Conservation (phyloP, 106 monocot genomes). For the Posidonia australis region DNA sequence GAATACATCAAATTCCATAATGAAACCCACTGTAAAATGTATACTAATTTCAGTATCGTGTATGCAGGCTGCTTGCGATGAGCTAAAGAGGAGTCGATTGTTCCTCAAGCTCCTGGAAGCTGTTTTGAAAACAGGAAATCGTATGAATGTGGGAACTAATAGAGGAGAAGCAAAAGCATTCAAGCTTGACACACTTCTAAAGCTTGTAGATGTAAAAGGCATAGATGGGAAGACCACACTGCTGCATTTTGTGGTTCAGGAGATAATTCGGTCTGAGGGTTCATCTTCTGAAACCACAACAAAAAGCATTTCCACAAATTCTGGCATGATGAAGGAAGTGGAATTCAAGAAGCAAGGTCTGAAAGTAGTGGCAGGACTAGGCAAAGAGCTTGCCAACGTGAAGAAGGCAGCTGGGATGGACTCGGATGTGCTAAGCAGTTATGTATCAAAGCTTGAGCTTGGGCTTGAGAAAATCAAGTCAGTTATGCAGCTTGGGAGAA, state of each 20-base stretch:
- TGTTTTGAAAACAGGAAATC: conserved; percentile 62
- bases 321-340: conserved; percentile 25
- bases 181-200: conserved; percentile 73
- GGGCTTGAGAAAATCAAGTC: conserved; percentile 53
- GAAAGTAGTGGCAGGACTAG: conserved; percentile 47
- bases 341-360: conserved; percentile 61
- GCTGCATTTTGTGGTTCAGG: conserved; percentile 78
- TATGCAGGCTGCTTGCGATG: conserved; percentile 67
- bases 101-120: conserved; percentile 74
- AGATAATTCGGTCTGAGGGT: conserved; percentile 57
- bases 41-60: neutral
- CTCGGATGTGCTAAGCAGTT: conserved; percentile 41
- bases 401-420: conserved; percentile 83
- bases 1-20: too few species aligned
- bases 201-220: conserved; percentile 62
- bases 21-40: too few species aligned
- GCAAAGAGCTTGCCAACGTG: conserved; percentile 66
- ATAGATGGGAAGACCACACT: conserved; percentile 68
- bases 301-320: conserved; percentile 1
- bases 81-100: conserved; percentile 54
- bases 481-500: conserved; percentile 35
- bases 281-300: conserved; percentile 9
- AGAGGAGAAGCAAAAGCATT: conserved; percentile 58
- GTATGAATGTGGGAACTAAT: conserved; percentile 79
- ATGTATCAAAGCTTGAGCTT: conserved; percentile 47